Evolutionary conservation across 768 basidiomycete genomes (phyloP).

Genomic region (Tricholoma furcatifolium): DNA sequence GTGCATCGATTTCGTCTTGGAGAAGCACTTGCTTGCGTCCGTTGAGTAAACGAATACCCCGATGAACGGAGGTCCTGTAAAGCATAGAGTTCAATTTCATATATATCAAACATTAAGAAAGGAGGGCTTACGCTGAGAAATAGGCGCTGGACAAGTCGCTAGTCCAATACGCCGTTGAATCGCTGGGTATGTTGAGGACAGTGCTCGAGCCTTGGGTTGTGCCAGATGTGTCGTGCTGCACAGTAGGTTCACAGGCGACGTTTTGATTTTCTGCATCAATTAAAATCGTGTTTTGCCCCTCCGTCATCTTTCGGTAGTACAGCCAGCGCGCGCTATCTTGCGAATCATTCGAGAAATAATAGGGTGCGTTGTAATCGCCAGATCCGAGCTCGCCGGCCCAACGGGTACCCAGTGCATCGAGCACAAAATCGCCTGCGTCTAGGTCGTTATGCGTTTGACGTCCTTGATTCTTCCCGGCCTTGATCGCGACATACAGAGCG

Average conservation of each 20-base stretch:
- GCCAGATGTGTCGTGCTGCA: constrained; percentile 47
- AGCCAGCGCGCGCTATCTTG: constrained; percentile 77
- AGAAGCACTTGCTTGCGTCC: constrained; percentile 83
- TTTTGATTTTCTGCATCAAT: constrained; percentile 78
- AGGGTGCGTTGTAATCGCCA: constrained; percentile 69
- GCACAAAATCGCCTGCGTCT: constrained; percentile 92
- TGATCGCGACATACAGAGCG: constrained; percentile 85
- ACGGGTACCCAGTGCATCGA: constrained; percentile 90
- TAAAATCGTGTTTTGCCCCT: constrained; percentile 94
- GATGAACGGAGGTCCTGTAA: constrained; percentile 65
- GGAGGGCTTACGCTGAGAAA: constrained; percentile 56
- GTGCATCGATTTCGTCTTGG: constrained; percentile 83
- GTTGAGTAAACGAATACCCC: constrained; percentile 85
- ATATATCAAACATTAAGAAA: neutral
- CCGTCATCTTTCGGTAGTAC: constrained; percentile 96
- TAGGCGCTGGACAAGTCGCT: constrained; percentile 79
- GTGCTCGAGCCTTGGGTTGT: constrained; percentile 84
- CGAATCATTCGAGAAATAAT: constrained; percentile 76
- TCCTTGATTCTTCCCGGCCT: constrained; percentile 74
- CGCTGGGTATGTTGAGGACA: constrained; percentile 55
- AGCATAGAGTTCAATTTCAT: neutral
- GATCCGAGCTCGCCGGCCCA: constrained; percentile 96
- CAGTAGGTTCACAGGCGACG: constrained; percentile 63
- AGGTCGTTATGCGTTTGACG: constrained; percentile 97
- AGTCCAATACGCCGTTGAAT: constrained; percentile 84